phyloP scores from a whole-genome alignment of 1,284 basidiomycete genomes.

The Coriolopsis trogii region DNA sequence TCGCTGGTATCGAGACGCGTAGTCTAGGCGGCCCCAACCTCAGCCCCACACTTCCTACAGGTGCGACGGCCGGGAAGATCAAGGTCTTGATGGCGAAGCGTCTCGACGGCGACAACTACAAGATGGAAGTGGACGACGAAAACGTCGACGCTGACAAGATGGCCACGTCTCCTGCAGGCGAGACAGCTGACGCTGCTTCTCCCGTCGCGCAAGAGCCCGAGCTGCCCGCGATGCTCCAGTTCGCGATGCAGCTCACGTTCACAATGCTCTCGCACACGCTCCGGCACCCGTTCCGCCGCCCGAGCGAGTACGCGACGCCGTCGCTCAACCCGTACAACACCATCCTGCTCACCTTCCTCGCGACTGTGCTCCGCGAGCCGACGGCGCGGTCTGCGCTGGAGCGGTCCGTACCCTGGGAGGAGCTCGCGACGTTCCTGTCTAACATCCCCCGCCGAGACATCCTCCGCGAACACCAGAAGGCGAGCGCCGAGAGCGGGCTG shows the following conservation, averaged over 20 bases:
- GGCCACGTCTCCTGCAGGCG: neutral
- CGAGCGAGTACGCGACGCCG: slow-evolving; percentile 55
- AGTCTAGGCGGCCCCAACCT: slow-evolving; percentile 31
- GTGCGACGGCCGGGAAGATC: slow-evolving; percentile 33
- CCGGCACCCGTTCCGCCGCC: slow-evolving; percentile 62
- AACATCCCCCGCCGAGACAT: slow-evolving; percentile 61
- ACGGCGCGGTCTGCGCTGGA: slow-evolving; percentile 67
- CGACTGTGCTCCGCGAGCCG: slow-evolving; percentile 72
- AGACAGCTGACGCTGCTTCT: slow-evolving; percentile 10
- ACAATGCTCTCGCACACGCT: slow-evolving; percentile 77
- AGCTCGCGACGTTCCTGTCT: slow-evolving; percentile 69
- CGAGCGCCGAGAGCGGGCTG: slow-evolving; percentile 27
- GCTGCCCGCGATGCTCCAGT: slow-evolving; percentile 65
- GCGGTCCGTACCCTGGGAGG: slow-evolving; percentile 84
- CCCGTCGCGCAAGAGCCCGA: slow-evolving; percentile 36
- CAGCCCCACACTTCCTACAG: slow-evolving; percentile 22
- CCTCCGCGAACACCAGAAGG: slow-evolving; percentile 32
- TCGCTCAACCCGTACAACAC: slow-evolving; percentile 88
- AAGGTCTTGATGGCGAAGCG: slow-evolving; percentile 38
- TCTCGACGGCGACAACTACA: slow-evolving; percentile 50
- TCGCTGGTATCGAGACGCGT: slow-evolving; percentile 41
- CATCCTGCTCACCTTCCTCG: slow-evolving; percentile 85
- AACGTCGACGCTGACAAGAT: slow-evolving; percentile 56
- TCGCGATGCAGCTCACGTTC: slow-evolving; percentile 82
- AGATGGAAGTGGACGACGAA: slow-evolving; percentile 73